Evolutionary conservation across 805 yeast species (phyloP), one percentile per base, ranked within the genome.

Genomic region (Starmerella khaoyaiensis): DNA sequence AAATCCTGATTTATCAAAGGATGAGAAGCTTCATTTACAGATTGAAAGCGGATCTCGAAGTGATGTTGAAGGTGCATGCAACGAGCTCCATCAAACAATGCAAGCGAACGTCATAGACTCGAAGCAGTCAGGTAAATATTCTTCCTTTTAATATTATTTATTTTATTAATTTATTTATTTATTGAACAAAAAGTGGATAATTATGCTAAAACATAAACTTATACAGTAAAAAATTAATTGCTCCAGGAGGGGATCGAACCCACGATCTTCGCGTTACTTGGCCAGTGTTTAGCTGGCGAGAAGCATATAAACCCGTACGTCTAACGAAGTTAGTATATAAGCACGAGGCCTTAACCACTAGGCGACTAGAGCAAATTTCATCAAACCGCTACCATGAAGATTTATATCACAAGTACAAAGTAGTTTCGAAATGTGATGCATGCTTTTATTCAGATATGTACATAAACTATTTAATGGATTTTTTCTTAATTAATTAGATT

Each of bases 11-110:
- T 7, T 15, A 17, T 14, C 21, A 3, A 32, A 21, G 5, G 47
- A 65, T 4, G 62, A 64, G 14, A 84, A 82, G 57, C 61, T 87
- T 39, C 79, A 79, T 47, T 59, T 87, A 14, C 62, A 79, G 17
- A 72, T 87, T 22, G 97, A 87, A 55, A 84, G 87, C 2, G 68
- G 67, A 12, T 71, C 70, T 5, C 78, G 75, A 36, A 56, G 59
- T 12, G 64, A 74, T 5, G 78, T 83, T 1, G 27, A 26, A 2
- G 34, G 29, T 5, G 51, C 54, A 3, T 46, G 41, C 22, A 33
- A 30, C 4, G 45, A 36, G 4, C 21, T 52, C 25, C 16, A n/a
- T n/a, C 19, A 25, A 1, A 5, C 42, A 2, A 14, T 44, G 4
- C 26, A 28, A 5, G 35, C 31, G 5, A 36, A 29, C 28, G 27